Evolutionary conservation across 345 rosid species (phyloP).

Genomic region (Eucalyptus virginea): DNA sequence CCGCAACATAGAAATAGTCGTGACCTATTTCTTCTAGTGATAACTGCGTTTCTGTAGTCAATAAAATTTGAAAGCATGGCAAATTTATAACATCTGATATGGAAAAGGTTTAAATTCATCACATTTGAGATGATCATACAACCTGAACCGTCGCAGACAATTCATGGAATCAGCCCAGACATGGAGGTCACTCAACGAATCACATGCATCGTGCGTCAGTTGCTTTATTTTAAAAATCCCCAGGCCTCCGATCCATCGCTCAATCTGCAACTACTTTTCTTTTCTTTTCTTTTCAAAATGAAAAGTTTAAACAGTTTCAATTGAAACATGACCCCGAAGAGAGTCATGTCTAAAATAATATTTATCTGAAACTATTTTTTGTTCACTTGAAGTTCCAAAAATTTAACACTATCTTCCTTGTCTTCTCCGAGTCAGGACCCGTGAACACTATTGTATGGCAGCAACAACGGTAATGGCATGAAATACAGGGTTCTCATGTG

Average conservation of each 20-base stretch:
- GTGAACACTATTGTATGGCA: background rate
- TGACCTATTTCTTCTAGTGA: background rate
- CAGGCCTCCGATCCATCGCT: background rate
- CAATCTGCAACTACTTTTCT: background rate
- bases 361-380: background rate
- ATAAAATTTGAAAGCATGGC: background rate
- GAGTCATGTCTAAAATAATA: background rate
- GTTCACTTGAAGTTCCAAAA: background rate
- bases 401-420: background rate
- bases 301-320: background rate
- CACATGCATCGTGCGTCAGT: background rate
- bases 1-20: background rate
- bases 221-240: background rate
- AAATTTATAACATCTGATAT: background rate
- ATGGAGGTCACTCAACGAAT: background rate
- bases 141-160: background rate
- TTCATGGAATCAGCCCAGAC: background rate
- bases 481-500: background rate
- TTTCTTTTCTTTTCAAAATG: background rate
- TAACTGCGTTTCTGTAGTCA: background rate
- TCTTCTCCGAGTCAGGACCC: background rate
- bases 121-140: background rate
- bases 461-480: background rate
- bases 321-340: background rate
- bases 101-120: background rate